Evolutionary conservation across 352 stramenopile species (phyloP), one percentile per base, ranked within the genome.

Genomic region (Phytopythium cucurbitacearum): DNA sequence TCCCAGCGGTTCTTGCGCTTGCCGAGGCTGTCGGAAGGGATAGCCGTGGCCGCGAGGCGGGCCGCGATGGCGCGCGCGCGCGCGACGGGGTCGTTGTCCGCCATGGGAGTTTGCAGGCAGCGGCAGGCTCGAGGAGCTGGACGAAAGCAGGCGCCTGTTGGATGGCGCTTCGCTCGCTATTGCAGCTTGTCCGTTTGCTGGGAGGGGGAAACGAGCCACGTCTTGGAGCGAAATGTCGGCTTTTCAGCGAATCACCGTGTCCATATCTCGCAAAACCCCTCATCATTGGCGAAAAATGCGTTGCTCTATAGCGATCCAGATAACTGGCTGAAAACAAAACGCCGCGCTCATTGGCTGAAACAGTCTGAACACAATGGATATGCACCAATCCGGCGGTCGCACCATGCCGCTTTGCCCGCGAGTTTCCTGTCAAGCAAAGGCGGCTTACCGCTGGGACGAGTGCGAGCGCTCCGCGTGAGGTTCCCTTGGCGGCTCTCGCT

Each of bases 1-100:
- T 92, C 83, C 78, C 83, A 93, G 7, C 82, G 80, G 48, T 72
- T 93, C 69, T 93, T 94, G 48, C 85, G 69, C 65, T 95, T 95
- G 42, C 85, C 85, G 13, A 93, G 65, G 4, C 66, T 57, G 55
- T 91, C 81, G 12, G 61, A 64, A 0, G 83, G 83, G 43, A 92
- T 85, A n/a, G 78, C 80, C 5, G 76, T 59, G 7, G 83, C 76
- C 9, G 80, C 81, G 49, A 95, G 60, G 51, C 85, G 80, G 38
- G 85, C 85, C 4, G 85, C 85, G 59, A 95, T 95, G 57, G 84
- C 85, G 4, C 85, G 80, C 51, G 85, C 85, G 44, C 80, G 78
- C 12, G 83, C 85, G 39, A 94, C 85, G 7, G 85, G 81, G 66
- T 95, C 80, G 50, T 71, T 69, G 58, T 79, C 74, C 46, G 75